phyloP scores from a whole-genome alignment of 176 grass and related monocot species.

The Oryza rufipogon region DNA sequence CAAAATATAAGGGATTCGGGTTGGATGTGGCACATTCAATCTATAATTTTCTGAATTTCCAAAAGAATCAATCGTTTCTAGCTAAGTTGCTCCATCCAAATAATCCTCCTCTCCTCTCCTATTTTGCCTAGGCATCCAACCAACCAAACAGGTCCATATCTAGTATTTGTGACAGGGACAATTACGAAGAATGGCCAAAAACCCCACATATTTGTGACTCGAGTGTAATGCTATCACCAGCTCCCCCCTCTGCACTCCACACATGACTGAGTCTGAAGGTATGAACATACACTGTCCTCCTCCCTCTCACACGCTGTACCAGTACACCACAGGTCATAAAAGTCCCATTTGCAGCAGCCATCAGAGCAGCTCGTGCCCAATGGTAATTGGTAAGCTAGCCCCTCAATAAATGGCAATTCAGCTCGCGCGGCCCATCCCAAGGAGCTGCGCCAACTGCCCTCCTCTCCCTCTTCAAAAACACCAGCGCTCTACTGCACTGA shows the following conservation, averaged over 20 bases:
- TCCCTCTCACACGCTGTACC: background rate
- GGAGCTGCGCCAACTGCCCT: slow-evolving; percentile 4
- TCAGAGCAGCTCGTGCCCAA: slow-evolving; percentile 40
- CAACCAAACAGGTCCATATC: no score
- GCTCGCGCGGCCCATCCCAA: slow-evolving; percentile 41
- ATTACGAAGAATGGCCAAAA: background rate
- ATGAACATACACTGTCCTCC: no score
- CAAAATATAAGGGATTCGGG: no score
- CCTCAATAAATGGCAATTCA: slow-evolving; percentile 58
- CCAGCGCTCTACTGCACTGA: background rate
- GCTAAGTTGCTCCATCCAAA: background rate
- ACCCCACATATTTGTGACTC: background rate
- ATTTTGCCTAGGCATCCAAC: background rate
- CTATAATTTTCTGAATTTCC: background rate
- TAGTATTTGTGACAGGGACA: no score
- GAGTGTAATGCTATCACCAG: no score
- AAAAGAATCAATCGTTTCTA: background rate
- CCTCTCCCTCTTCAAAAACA: slow-evolving; percentile 35
- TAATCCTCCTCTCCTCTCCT: no score
- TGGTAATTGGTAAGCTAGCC: background rate
- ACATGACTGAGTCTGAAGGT: no score
- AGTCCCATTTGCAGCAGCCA: slow-evolving; percentile 27
- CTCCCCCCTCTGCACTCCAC: no score
- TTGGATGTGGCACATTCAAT: background rate
- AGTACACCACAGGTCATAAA: slow-evolving; percentile 13